phyloP scores from a whole-genome alignment of 805 yeast genomes.

The Metschnikowia hibisci region DNA sequence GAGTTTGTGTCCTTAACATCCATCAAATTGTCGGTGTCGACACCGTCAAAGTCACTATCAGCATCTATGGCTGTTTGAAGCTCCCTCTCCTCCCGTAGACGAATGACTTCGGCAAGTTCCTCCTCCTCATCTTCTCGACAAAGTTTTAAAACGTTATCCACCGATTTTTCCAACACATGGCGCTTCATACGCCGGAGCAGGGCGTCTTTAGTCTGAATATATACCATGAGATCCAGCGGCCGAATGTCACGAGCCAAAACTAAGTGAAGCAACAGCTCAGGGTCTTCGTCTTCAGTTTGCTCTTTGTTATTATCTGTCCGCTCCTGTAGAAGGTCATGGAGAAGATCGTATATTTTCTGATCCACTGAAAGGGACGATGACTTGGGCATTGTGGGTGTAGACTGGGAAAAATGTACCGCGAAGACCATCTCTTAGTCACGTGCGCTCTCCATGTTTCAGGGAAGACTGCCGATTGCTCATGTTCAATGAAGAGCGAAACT shows the following conservation, averaged over 20 bases:
- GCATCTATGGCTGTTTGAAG: slow-evolving; percentile 22
- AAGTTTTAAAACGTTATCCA: slow-evolving; percentile 54
- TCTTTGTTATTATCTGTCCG: slow-evolving; percentile 45
- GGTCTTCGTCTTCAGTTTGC: slow-evolving; percentile 23
- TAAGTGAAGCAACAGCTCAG: slow-evolving; percentile 40
- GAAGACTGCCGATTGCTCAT: too few relatives aligned
- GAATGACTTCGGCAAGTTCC: slow-evolving; percentile 43
- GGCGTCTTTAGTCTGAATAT: slow-evolving; percentile 61
- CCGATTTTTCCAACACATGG: slow-evolving; percentile 55
- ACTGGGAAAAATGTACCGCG: slow-evolving; percentile 2
- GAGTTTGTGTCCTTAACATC: slow-evolving; percentile 61
- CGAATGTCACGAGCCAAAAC: slow-evolving; percentile 62
- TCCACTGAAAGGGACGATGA: slow-evolving; percentile 34
- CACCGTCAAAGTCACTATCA: slow-evolving; percentile 41
- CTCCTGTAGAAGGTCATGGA: slow-evolving; percentile 57
- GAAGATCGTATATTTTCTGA: slow-evolving; percentile 51
- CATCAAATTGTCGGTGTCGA: slow-evolving; percentile 45
- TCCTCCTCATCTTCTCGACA: slow-evolving; percentile 59
- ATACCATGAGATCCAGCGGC: slow-evolving; percentile 49
- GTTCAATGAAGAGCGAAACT: too few relatives aligned
- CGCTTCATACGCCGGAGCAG: slow-evolving; percentile 68
- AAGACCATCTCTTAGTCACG: slow-evolving; percentile 6
- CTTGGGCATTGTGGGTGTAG: slow-evolving; percentile 11
- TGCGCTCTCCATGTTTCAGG: slow-evolving; percentile 4
- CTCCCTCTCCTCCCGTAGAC: slow-evolving; percentile 13